Conservation (phyloP, 805 yeast species). For the Myxozyma sirexii region DNA sequence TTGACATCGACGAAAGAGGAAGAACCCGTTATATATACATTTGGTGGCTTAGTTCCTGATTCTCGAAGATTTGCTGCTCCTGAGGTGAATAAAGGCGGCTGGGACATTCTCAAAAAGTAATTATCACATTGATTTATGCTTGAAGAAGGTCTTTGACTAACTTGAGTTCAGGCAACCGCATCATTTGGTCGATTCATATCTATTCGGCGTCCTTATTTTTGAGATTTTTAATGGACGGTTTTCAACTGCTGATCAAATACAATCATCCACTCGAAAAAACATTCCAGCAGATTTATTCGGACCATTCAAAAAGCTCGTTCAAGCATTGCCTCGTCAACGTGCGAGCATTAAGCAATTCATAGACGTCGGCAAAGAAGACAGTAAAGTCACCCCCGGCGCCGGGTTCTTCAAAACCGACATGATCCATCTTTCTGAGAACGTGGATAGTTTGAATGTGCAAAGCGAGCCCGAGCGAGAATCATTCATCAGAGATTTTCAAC, state of each 20-base stretch:
- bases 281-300: conserved; percentile 48
- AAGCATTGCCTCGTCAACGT: conserved; percentile 46
- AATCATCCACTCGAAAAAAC: conserved; percentile 31
- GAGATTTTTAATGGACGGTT: conserved; percentile 47
- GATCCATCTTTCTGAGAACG: conserved; percentile 54
- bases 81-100: conserved; percentile 53
- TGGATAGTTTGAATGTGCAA: conserved; percentile 60
- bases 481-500: conserved; percentile 47
- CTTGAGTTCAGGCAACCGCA: conserved; percentile 37
- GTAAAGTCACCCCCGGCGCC: conserved; percentile 28
- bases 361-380: conserved; percentile 28
- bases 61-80: conserved; percentile 52
- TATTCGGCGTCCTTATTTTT: conserved; percentile 59
- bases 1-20: conserved; percentile 55
- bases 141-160: not conserved
- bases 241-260: conserved; percentile 27
- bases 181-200: conserved; percentile 59
- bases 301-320: conserved; percentile 48
- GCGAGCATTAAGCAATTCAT: conserved; percentile 43
- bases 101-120: conserved; percentile 41
- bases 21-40: conserved; percentile 42
- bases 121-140: not conserved
- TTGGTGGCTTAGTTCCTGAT: conserved; percentile 43
- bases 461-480: conserved; percentile 56
- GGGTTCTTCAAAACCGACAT: conserved; percentile 48